Evolutionary conservation across 164 flowering plant species (phyloP).

Genomic region (Tetrastigma voinierianum): DNA sequence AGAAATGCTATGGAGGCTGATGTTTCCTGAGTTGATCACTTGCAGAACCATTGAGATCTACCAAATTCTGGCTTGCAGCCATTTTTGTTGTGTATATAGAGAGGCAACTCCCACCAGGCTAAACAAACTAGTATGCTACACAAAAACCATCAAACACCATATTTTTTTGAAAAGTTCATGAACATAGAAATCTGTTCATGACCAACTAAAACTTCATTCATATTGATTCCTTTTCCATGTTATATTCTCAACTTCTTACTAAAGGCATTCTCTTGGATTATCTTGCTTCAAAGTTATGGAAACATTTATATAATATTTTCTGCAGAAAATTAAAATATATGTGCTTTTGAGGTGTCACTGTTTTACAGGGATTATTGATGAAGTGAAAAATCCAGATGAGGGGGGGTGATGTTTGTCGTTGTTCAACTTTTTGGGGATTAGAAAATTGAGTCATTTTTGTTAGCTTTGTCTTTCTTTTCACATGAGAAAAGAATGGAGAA

Average conservation of each 20-base stretch:
- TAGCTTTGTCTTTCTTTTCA: slow-evolving; percentile 10
- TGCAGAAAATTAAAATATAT: not conserved
- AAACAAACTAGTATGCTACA: not conserved
- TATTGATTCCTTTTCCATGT: not conserved
- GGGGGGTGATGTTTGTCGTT: not conserved
- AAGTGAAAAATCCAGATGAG: no score
- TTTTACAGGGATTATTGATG: not conserved
- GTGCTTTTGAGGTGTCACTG: no score
- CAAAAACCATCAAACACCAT: not conserved
- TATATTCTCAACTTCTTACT: slow-evolving; percentile 15
- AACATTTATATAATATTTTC: not conserved
- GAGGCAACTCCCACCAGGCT: not conserved
- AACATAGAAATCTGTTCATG: not conserved
- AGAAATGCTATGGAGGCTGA: slow-evolving; percentile 55
- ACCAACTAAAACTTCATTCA: not conserved
- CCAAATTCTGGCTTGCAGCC: slow-evolving; percentile 43
- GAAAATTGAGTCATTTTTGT: not conserved
- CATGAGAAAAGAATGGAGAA: slow-evolving; percentile 14
- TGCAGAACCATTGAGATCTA: slow-evolving; percentile 59
- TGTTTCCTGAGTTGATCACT: slow-evolving; percentile 38
- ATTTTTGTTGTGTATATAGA: slow-evolving; percentile 17
- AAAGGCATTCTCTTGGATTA: slow-evolving; percentile 17
- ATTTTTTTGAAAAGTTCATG: not conserved
- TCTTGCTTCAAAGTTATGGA: slow-evolving; percentile 4
- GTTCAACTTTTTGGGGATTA: slow-evolving; percentile 3